Base-by-base conservation (phyloP, 148 eudicot genomes). In the Beta vulgaris region DNA sequence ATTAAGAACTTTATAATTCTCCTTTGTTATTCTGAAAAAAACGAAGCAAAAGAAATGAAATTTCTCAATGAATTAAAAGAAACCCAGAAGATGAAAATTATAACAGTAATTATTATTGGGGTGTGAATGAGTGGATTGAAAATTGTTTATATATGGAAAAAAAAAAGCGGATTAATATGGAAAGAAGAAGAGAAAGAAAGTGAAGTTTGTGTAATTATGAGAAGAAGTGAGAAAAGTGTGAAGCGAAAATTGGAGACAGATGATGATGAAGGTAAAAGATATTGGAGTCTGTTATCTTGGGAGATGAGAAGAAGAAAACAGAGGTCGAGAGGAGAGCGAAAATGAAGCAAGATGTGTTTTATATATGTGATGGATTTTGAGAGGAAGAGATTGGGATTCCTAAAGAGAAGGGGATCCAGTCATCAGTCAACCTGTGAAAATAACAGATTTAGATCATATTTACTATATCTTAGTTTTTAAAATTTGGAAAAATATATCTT, bases 231-330 rank as follows among this genome's bases (percentile, higher is more conserved):
- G 7, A 31, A 73, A 58, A 13, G 4, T 58, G 55, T 8, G 74
- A 77, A 37, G 73, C 12, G 25, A 42, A 44, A 68, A n/a, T 39
- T 34, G 1, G 68, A 48, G 9, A 68, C 54, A 55, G 49, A 23
- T 19, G 46, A n/a, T n/a, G 54, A 46, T 54, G 11, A 7, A 4
- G 4, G 31, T 28, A 26, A 43, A 44, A 68, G 55, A 32, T 34
- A 58, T 19, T 53, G 69, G 12, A 32, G 62, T 69, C 46, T 59
- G 74, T 67, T 79, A 78, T 73, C 34, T 66, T 34, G 77, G 66
- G 3, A 65, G 42, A 35, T 3, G 81, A 21, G 77, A 55, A 73
- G 23, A 35, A 34, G 42, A 63, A 57, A 53, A 23, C 32, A 70
- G 75, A 77, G 57, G 8, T 8, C 28, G n/a, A 15, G 32, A 51